Conservation (phyloP, 768 basidiomycete genomes). For the Boletus insuetus region DNA sequence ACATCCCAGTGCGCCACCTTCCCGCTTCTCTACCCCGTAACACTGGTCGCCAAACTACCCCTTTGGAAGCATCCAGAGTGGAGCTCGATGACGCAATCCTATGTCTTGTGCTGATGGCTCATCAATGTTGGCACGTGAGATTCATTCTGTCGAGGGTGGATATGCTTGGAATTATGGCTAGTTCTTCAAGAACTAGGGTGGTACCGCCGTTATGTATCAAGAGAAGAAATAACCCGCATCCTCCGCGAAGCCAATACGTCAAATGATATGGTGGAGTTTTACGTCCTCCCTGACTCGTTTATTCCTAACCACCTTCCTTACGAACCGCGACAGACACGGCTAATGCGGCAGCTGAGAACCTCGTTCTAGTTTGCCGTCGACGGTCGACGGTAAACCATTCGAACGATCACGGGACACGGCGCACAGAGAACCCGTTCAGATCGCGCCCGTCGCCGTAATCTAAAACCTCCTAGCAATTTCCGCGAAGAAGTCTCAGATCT, state of each 20-base stretch:
- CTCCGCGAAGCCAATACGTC: not conserved
- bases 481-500: constrained; percentile 52
- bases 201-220: not conserved
- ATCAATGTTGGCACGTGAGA: not conserved
- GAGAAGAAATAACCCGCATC: not conserved
- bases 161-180: not conserved
- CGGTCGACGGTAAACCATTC: constrained; percentile 9
- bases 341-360: constrained; percentile 25
- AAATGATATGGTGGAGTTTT: not conserved
- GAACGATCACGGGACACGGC: constrained; percentile 30
- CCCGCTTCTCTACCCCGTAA: not conserved
- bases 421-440: constrained; percentile 29
- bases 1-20: not conserved
- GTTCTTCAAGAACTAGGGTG: not conserved
- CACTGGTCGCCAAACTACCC: not conserved
- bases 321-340: constrained; percentile 13
- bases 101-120: not conserved
- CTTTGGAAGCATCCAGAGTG: not conserved
- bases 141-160: too few species aligned
- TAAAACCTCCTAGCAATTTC: constrained; percentile 40
- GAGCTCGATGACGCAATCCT: not conserved
- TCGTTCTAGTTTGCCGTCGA: constrained; percentile 27
- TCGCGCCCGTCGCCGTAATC: constrained; percentile 36
- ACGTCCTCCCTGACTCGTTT: not conserved
- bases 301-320: not conserved